Base-by-base conservation (phyloP, 2,329 filamentous ascomycete genomes). In the Falciphora oryzae region DNA sequence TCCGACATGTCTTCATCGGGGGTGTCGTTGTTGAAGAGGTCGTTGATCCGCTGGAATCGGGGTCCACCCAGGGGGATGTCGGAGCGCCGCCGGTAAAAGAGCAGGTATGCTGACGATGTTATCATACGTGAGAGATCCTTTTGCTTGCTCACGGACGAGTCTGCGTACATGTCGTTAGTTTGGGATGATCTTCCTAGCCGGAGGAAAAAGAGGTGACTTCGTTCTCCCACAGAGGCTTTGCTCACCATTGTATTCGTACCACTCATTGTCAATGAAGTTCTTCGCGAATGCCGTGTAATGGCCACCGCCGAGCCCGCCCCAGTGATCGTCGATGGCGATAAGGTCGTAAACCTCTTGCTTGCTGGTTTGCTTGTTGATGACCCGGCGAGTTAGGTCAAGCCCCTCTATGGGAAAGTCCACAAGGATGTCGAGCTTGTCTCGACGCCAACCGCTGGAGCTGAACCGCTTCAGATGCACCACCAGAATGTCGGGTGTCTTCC, bases 231-330 rank as follows among this genome's bases (percentile, higher is more conserved):
- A 22, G 28, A 29, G n/a, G 3, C 6, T 53, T n/a, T 59, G 77
- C 88, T 77, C 81, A 95, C 93, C 94, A 75, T 99, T 98, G 76
- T 96, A 98, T 70, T 96, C 91, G 75, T 97, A 97, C 95, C 95
- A 99, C 75, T 90, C 83, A 65, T 85, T 85, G 72, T 96, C 92
- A 66, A 91, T 82, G 76, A 97, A 97, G 75, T 97, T 98, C 79
- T 92, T 93, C 56, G 93, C 93, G 75, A 89, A 93, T 32, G 95
- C 95, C 27, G 93, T 98, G 78, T 99, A 99, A 76, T 99, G 95
- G 0, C 95, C 95, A 57, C 95, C 95, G 66, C 93, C 93, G 53
- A 99, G 85, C 35, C 93, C 92, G 66, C 95, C 95, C 74, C 90
- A 97, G 76, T 99, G 95, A 73, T 97, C 94, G 76, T 99, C 95